Evolutionary conservation across 768 basidiomycete species (phyloP).

Genomic region (Pulveroboletus sp.): DNA sequence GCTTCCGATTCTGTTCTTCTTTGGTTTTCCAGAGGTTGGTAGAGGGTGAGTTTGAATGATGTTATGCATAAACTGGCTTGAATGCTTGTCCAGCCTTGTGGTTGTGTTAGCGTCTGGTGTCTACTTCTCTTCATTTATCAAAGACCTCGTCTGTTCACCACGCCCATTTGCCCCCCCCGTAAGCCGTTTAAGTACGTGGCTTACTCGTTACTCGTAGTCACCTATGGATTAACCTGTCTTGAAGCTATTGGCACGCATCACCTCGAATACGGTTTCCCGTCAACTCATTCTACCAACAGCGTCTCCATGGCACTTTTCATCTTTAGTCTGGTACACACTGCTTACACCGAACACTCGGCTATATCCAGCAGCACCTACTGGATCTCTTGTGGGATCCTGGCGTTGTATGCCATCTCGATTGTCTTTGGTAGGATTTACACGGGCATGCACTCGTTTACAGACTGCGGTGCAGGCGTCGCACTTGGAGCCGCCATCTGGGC

Average conservation of each 20-base stretch:
- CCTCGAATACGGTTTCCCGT: constrained; percentile 93
- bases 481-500: constrained; percentile 71
- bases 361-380: constrained; percentile 49
- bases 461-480: constrained; percentile 59
- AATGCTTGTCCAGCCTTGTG: constrained; percentile 46
- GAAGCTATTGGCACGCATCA: constrained; percentile 77
- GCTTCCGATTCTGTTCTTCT: constrained; percentile 86
- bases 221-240: not conserved
- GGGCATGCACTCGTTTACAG: constrained; percentile 86
- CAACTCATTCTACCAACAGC: constrained; percentile 91
- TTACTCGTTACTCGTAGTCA: not conserved
- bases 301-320: constrained; percentile 87
- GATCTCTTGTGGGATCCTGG: constrained; percentile 42
- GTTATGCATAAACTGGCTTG: not conserved
- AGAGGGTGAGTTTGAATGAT: constrained; percentile 54
- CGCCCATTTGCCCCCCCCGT: constrained; percentile 91
- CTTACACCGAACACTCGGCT: constrained; percentile 34
- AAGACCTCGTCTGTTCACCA: constrained; percentile 89
- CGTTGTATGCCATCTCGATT: constrained; percentile 64
- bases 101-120: constrained; percentile 76
- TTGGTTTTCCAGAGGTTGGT: constrained; percentile 71
- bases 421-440: constrained; percentile 82
- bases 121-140: constrained; percentile 82
- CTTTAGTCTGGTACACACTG: constrained; percentile 54
- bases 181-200: constrained; percentile 74